Evolutionary conservation across 768 basidiomycete genomes (phyloP).

Genomic region (Pleurotus djamor): DNA sequence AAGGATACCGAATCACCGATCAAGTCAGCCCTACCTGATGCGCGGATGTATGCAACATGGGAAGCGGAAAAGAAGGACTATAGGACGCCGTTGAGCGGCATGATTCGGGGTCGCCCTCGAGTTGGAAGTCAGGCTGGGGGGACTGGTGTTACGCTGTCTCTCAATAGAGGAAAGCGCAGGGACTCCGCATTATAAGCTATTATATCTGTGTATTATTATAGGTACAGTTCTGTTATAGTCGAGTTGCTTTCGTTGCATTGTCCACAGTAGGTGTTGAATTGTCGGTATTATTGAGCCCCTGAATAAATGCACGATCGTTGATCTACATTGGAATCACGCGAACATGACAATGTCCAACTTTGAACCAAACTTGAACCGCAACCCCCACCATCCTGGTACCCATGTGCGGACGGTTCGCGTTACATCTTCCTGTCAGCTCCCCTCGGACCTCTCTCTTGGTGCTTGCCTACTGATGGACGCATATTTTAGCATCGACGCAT

Average conservation of each 20-base stretch:
- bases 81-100: conserved; percentile 27
- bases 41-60: conserved; percentile 56
- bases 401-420: not conserved
- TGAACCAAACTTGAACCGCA: not conserved
- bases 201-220: not conserved
- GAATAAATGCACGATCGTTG: not conserved
- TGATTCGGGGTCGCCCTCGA: conserved; percentile 23
- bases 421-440: not conserved
- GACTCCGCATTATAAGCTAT: not conserved
- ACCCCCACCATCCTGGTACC: not conserved
- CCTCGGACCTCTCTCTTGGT: not conserved
- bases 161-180: conserved; percentile 3
- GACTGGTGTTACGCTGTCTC: conserved; percentile 10
- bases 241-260: not conserved
- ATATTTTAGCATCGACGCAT: conserved; percentile 35
- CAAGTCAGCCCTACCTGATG: conserved; percentile 44
- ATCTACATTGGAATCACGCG: no score
- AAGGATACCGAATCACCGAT: conserved; percentile 23
- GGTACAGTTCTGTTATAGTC: not conserved
- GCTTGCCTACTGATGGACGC: not conserved
- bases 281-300: not conserved
- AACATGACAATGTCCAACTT: no score
- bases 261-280: not conserved
- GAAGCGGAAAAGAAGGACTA: conserved; percentile 53
- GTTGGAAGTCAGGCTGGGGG: conserved; percentile 25